Evolutionary conservation across 2,329 filamentous ascomycete species (phyloP).

Genomic region (Aspergillus novofumigatus): DNA sequence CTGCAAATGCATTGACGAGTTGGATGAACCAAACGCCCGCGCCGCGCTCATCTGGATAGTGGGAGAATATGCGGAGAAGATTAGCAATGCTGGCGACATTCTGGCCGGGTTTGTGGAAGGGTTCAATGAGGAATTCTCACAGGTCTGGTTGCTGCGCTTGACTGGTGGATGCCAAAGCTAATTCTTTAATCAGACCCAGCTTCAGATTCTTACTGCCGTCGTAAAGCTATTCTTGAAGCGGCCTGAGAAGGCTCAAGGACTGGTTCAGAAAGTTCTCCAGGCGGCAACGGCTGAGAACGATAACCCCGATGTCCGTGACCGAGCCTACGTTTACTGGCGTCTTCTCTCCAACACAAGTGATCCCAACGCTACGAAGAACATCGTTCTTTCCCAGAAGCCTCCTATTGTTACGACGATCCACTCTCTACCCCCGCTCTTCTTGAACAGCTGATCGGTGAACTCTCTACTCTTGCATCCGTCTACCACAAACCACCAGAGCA

Average conservation of each 20-base stretch:
- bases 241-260: slow-evolving; percentile 80
- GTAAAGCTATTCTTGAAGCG: slow-evolving; percentile 98
- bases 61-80: slow-evolving; percentile 98
- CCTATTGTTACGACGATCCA: slow-evolving; percentile 93
- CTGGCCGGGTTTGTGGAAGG: slow-evolving; percentile 84
- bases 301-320: slow-evolving; percentile 94
- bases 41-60: slow-evolving; percentile 97
- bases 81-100: slow-evolving; percentile 96
- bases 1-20: slow-evolving; percentile 92
- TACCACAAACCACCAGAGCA: slow-evolving; percentile 98
- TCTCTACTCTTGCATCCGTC: slow-evolving; percentile 92
- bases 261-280: slow-evolving; percentile 94
- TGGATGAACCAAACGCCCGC: slow-evolving; percentile 89
- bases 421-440: slow-evolving; percentile 76
- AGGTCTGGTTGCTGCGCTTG: slow-evolving; percentile 53
- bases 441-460: slow-evolving; percentile 83
- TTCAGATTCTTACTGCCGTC: slow-evolving; percentile 94
- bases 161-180: neutral
- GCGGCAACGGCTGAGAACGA: slow-evolving; percentile 90
- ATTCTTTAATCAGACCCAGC: slow-evolving; percentile 66
- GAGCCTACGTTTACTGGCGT: slow-evolving; percentile 98
- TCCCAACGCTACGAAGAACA: slow-evolving; percentile 83
- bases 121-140: slow-evolving; percentile 94
- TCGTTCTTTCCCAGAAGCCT: slow-evolving; percentile 90
- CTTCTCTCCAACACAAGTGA: slow-evolving; percentile 77